Evolutionary conservation across 2,329 filamentous ascomycete genomes (phyloP), one percentile per base, ranked within the genome.

Genomic region (Paecilomyces dactylethromorphus): DNA sequence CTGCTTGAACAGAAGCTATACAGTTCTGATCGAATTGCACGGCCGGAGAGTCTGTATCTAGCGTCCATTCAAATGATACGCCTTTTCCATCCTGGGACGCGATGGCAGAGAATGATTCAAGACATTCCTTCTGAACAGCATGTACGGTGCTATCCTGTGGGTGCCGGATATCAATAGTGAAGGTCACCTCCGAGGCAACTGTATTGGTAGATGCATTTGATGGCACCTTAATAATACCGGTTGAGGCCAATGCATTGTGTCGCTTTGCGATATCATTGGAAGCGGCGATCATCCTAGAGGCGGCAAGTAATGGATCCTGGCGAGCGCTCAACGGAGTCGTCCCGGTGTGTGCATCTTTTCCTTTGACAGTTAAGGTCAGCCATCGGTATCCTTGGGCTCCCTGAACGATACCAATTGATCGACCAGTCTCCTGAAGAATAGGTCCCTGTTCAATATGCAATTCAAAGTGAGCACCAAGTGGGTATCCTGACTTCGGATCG

Each of bases 401-500:
- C 26, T 81, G 80, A 0, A 91, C 88, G 1, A 88, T 79, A 7
- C 86, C 85, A 58, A 91, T 82, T 57, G 85, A 85, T 59, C 83
- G 79, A 13, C 78, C 73, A 13, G 80, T 78, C 24, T 80, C 79
- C 65, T 90, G 87, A 0, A 92, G 79, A 13, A 90, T 83, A 0
- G 88, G 87, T 0, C 88, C 88, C 69, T 93, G 90, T 69, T 92
- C 90, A 53, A 92, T 92, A 67, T 92, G 90, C 3, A 92, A 78
- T 70, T 92, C 89, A 66, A 92, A 92, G 68, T 92, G 89, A 0
- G 88, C 89, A 0, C 82, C 87, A 68, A 92, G 84, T 0, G 87
- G 87, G 49, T 80, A 81, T 21, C 77, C 78, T 57, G 32, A 33
- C 32, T 33, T 33, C 11, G 32, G 32, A 33, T 79, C 71, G 65